Conservation (phyloP, 2,329 filamentous ascomycete genomes). For the Tolypocladium inflatum region DNA sequence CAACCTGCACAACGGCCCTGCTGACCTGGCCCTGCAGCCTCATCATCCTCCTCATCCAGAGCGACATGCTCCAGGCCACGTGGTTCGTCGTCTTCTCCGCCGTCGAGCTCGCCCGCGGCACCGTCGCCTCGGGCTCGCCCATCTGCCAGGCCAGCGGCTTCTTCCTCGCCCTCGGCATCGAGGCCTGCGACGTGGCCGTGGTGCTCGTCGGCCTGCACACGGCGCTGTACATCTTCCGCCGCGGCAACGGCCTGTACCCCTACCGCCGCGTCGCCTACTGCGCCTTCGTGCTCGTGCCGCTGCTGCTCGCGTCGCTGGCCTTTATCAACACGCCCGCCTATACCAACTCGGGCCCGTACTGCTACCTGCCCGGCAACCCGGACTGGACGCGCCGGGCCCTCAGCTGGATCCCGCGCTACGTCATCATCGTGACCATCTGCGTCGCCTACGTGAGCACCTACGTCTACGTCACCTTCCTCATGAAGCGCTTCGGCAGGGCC, state of each 20-base stretch:
- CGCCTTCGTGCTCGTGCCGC: constrained; percentile 47
- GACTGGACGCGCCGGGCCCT: constrained; percentile 61
- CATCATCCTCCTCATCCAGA: constrained; percentile 64
- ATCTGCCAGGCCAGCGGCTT: constrained; percentile 65
- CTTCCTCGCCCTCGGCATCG: constrained; percentile 55
- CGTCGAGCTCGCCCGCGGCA: constrained; percentile 43
- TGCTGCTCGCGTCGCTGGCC: constrained; percentile 50
- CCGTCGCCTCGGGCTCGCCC: constrained; percentile 36
- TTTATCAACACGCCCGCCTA: constrained; percentile 53
- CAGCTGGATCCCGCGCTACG: constrained; percentile 64
- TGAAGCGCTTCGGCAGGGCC: constrained; percentile 27
- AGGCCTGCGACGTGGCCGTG: constrained; percentile 62
- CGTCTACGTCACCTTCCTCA: constrained; percentile 46
- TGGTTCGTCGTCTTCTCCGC: constrained; percentile 60
- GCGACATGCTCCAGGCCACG: constrained; percentile 60
- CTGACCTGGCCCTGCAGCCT: constrained; percentile 35
- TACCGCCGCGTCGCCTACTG: constrained; percentile 52
- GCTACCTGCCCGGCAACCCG: constrained; percentile 57
- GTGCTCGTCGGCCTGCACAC: constrained; percentile 67
- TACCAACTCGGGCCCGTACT: constrained; percentile 55
- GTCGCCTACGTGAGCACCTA: constrained; percentile 62
- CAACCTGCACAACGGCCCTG: neutral
- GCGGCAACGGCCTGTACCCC: constrained; percentile 57
- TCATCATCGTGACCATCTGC: constrained; percentile 56
- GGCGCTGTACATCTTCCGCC: constrained; percentile 58